A percentile compares a stretch with the other conserved stretches of the same genome.
phyloP scores from a whole-genome alignment of 176 grass and related monocot genomes.

The Oryza meridionalis region DNA sequence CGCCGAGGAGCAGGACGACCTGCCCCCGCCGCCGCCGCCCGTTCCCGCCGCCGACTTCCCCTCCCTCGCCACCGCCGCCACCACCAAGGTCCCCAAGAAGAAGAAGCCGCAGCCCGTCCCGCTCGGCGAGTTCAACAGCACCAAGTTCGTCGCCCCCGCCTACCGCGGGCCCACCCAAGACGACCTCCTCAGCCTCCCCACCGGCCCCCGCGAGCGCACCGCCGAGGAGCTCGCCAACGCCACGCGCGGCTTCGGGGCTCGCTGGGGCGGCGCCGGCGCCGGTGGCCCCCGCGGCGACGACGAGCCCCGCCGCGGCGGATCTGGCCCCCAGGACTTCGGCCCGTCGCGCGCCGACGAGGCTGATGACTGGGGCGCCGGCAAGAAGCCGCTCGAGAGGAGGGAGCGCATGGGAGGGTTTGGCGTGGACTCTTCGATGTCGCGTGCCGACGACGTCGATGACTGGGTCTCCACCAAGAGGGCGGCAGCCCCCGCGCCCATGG shows the following conservation, averaged over 20 bases:
- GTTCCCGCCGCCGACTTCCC: conserved; percentile 58
- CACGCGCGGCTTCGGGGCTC: conserved; percentile 35
- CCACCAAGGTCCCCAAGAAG: conserved; percentile 68
- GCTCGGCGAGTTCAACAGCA: conserved; percentile 50
- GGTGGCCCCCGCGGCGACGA: conserved; percentile 35
- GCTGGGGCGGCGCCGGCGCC: conserved; percentile 18
- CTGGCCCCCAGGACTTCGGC: conserved; percentile 48
- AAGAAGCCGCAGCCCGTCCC: conserved; percentile 61
- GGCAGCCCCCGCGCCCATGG: conserved; percentile 16
- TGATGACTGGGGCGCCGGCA: conserved; percentile 49
- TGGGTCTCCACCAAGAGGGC: conserved; percentile 56
- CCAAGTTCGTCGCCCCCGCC: conserved; percentile 42
- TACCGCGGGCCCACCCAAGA: conserved; percentile 38
- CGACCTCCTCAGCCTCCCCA: conserved; percentile 48
- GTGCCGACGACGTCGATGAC: conserved; percentile 49
- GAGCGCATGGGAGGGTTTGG: conserved; percentile 48
- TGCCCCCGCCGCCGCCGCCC: conserved; percentile 17
- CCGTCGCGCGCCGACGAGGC: conserved; percentile 66
- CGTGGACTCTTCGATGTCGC: conserved; percentile 29
- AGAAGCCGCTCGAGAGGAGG: conserved; percentile 49
- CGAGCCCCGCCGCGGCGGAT: conserved; percentile 53
- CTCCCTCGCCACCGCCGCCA: conserved; percentile 52
- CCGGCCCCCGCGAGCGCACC: conserved; percentile 56
- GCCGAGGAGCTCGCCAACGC: conserved; percentile 57
- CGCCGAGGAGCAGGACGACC: conserved; percentile 68